phyloP scores from a whole-genome alignment of 2,329 filamentous ascomycete genomes.

The Alternaria alternata region DNA sequence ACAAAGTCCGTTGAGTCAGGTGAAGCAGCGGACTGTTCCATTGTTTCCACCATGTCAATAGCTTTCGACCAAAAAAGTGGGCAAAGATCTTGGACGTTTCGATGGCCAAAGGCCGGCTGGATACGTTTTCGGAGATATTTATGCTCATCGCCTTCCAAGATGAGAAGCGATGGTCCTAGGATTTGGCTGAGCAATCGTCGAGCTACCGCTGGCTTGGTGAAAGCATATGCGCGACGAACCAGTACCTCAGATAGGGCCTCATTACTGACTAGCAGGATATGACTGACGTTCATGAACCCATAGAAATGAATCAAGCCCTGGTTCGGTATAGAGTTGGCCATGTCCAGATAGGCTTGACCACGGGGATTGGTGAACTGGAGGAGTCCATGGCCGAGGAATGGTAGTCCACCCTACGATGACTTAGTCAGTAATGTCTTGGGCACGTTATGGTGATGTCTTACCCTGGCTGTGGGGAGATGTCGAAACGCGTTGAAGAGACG shows the following conservation, averaged over 20 bases:
- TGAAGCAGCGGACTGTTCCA: neutral
- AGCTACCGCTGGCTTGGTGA: conserved; percentile 1
- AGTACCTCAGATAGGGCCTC: conserved; percentile 7
- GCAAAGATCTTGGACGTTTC: neutral
- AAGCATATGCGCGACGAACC: conserved; percentile 1
- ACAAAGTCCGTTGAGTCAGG: neutral
- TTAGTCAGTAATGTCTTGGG: neutral
- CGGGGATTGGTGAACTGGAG: conserved; percentile 5
- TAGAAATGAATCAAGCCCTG: conserved; percentile 2
- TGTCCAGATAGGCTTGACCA: conserved; percentile 4
- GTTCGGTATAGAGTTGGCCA: neutral
- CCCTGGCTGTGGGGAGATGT: neutral
- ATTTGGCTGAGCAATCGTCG: neutral
- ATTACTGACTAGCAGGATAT: neutral
- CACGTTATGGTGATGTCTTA: neutral
- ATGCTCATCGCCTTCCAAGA: conserved; percentile 6
- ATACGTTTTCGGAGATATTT: neutral
- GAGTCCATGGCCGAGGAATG: conserved; percentile 2
- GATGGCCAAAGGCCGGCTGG: neutral
- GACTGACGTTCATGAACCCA: conserved; percentile 1
- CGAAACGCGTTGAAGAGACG: neutral
- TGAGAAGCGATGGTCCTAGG: neutral
- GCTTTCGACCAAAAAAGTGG: conserved; percentile 6
- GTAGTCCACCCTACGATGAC: neutral
- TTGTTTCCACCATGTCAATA: neutral